phyloP scores from a whole-genome alignment of 208 protist species.

The Strigomonas galati region DNA sequence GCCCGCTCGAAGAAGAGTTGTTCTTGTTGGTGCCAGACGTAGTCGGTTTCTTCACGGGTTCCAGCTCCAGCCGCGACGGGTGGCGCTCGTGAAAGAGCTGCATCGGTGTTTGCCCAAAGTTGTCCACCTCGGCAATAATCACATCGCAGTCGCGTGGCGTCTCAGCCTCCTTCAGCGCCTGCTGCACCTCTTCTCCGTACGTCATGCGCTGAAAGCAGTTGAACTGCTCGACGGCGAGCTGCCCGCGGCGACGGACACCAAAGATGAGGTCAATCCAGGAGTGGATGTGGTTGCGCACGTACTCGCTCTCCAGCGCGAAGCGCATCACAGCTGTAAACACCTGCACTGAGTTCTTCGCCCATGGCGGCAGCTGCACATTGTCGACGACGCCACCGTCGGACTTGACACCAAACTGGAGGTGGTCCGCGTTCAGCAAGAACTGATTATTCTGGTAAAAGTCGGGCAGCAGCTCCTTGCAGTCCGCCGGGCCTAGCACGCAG shows the following conservation, averaged over 20 bases:
- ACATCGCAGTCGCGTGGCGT: slow-evolving; percentile 75
- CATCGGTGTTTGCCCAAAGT: slow-evolving; percentile 97
- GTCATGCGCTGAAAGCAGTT: slow-evolving; percentile 97
- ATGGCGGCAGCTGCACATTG: slow-evolving; percentile 94
- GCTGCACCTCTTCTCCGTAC: slow-evolving; percentile 93
- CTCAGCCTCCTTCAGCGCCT: slow-evolving; percentile 78
- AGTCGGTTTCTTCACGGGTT: slow-evolving; percentile 27
- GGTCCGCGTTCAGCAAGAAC: slow-evolving; percentile 92
- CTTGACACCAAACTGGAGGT: slow-evolving; percentile 81
- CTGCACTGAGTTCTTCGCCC: slow-evolving; percentile 89
- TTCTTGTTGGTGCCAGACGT: background rate
- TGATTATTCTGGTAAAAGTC: slow-evolving; percentile 94
- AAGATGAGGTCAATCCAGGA: slow-evolving; percentile 99
- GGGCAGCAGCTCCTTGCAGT: slow-evolving; percentile 96
- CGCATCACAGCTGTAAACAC: slow-evolving; percentile 92
- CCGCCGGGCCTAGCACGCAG: slow-evolving; percentile 75
- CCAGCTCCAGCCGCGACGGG: slow-evolving; percentile 72
- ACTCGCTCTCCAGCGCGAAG: slow-evolving; percentile 92
- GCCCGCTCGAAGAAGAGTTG: background rate
- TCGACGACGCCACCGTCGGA: slow-evolving; percentile 82
- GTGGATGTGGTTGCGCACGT: slow-evolving; percentile 91
- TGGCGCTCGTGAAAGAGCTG: slow-evolving; percentile 94
- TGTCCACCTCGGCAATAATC: slow-evolving; percentile 94
- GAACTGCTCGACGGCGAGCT: slow-evolving; percentile 71
- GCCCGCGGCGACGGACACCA: slow-evolving; percentile 93